Evolutionary conservation across 768 basidiomycete species (phyloP).

Genomic region (Myochromella boudieri): DNA sequence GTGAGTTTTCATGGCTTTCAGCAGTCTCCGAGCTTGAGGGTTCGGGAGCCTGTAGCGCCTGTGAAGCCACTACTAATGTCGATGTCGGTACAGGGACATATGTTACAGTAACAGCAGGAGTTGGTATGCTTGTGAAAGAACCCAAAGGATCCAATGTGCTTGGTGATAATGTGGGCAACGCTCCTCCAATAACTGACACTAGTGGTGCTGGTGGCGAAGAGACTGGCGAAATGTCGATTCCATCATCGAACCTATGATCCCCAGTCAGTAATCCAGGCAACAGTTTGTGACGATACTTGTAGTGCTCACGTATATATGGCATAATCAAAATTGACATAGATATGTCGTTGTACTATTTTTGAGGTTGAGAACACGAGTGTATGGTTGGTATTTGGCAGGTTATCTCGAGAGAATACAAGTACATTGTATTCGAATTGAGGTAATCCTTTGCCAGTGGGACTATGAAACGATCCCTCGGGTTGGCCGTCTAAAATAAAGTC

Average conservation of each 20-base stretch:
- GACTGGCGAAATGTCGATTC: no score
- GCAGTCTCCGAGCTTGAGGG: not conserved
- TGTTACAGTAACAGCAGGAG: not conserved
- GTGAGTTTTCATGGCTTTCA: no score
- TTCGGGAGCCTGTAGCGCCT: not conserved
- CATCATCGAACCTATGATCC: no score
- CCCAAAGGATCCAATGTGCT: not conserved
- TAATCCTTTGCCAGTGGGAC: not conserved
- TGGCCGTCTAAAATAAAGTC: not conserved
- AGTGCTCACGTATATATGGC: conserved; percentile 34
- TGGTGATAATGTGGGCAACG: no score
- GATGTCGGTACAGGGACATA: not conserved
- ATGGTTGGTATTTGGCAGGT: conserved; percentile 19
- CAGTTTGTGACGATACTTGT: not conserved
- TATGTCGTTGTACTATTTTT: conserved; percentile 19
- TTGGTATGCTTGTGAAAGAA: not conserved
- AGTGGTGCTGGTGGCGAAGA: no score
- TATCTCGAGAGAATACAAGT: not conserved
- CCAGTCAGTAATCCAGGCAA: no score
- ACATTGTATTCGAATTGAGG: not conserved
- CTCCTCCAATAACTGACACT: not conserved
- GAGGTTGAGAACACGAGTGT: conserved; percentile 27
- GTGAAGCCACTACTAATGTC: not conserved
- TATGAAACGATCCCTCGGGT: not conserved
- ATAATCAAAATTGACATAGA: conserved; percentile 37